Base-by-base conservation (phyloP, 2,329 filamentous ascomycete genomes). In the Penicillium corylophilum region DNA sequence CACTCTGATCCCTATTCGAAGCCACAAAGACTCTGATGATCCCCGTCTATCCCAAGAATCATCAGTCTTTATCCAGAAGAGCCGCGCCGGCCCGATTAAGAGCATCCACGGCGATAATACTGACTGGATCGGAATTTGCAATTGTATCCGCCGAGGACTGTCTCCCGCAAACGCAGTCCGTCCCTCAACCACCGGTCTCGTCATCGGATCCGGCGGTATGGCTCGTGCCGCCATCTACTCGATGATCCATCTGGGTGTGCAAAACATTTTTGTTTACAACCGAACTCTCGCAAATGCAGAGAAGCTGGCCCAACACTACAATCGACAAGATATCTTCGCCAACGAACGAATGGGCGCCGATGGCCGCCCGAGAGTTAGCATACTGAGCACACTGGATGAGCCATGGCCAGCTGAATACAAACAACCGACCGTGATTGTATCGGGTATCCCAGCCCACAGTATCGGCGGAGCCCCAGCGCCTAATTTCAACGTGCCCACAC, bases 31-130 rank as follows among this genome's bases (percentile, higher is more conserved):
- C n/a, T 66, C 76, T 0, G 80, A 63, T 28, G 80, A 63, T 24
- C 47, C 85, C 50, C 82, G 81, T 1, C 78, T 75, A 31, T 79
- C 84, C 0, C 80, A 84, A 0, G 76, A 79, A 26, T 81, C 82
- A 4, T 77, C 78, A 1, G 70, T 83, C n/a, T 74, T 78, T 40
- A 74, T 77, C 26, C 78, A 84, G 40, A 79, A 85, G 52, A 86
- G 86, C 55, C 79, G 83, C 39, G 79, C 84, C 1, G 87, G 88
- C 0, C 81, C 84, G 0, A 82, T 90, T 6, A 81, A 82, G 55
- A 86, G 85, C 0, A 75, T 91, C 0, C 89, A 90, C 56, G 89
- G 88, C 1, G 87, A 91, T 52, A 92, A 92, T 53, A 91, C 88
- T 0, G 88, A 92, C 67, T 92, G 88, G 85, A 87, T 90, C 29